phyloP scores from a whole-genome alignment of 192 early-diverging fungal species.

The Backusella mclennaniae region DNA sequence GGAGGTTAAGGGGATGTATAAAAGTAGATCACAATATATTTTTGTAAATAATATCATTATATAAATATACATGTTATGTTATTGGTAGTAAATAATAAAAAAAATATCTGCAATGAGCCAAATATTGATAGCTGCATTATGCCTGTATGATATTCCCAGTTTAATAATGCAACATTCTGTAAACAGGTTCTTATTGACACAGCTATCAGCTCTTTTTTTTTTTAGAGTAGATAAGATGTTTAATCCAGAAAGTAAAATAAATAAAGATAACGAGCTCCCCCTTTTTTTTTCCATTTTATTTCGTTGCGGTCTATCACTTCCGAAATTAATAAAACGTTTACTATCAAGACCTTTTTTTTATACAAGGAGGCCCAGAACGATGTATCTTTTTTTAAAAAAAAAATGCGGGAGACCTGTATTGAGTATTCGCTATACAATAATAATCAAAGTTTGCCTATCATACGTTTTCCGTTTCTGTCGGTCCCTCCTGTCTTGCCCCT shows the following conservation, averaged over 20 bases:
- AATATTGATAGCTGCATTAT: slow-evolving; percentile 1
- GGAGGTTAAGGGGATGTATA: not conserved
- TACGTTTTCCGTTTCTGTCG: too few relatives aligned
- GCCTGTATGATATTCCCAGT: not conserved
- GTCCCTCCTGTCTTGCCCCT: too few relatives aligned
- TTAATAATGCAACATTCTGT: not conserved
- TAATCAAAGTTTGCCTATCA: not conserved
- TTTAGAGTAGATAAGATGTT: not conserved
- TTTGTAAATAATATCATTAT: not conserved
- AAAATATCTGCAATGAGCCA: not conserved
- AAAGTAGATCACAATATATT: not conserved
- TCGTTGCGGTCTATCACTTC: not conserved
- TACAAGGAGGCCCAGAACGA: not conserved
- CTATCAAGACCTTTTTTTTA: not conserved
- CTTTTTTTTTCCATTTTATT: not conserved
- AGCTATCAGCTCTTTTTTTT: not conserved
- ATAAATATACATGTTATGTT: not conserved
- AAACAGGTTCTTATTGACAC: not conserved
- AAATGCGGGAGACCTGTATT: not conserved
- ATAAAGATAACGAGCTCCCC: not conserved
- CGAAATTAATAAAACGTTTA: not conserved
- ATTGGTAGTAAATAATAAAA: not conserved
- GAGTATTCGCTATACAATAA: not conserved
- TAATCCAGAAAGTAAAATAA: not conserved
- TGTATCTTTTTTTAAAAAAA: not conserved